Percentiles rank a stretch among this genome's conserved stretches.
These are phyloP conservation scores for Flaveria robusta DNA, from an alignment of 129 eudicot species.

Conservation along the genomic window DNA sequence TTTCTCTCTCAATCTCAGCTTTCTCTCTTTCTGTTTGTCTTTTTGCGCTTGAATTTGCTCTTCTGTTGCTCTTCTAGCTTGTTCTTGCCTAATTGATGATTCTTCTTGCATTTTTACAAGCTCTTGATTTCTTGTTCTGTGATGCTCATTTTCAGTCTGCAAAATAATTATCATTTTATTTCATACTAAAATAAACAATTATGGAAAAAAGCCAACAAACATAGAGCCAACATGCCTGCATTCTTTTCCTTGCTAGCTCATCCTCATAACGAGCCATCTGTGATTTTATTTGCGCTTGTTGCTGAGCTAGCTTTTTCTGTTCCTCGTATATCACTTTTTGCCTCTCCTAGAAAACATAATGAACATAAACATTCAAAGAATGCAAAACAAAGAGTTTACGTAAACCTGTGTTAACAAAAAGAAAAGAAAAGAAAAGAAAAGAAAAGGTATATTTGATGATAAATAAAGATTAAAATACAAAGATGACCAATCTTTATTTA, in stretches of 20 bases:
- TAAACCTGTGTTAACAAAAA: neutral
- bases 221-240: conserved; percentile 60
- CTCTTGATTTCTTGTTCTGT: conserved; percentile 91
- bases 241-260: conserved; percentile 89
- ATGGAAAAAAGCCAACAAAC: neutral
- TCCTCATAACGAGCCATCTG: conserved; percentile 96
- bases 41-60: conserved; percentile 95
- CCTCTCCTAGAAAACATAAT: conserved; percentile 65
- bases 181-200: neutral
- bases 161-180: conserved; percentile 6
- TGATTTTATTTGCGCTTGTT: conserved; percentile 81
- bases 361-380: neutral
- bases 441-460: neutral
- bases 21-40: conserved; percentile 93
- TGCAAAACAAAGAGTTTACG: neutral
- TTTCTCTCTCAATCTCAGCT: conserved; percentile 95
- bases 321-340: conserved; percentile 85
- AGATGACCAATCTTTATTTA: neutral
- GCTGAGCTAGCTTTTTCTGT: conserved; percentile 88
- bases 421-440: neutral
- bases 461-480: neutral
- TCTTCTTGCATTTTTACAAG: conserved; percentile 98
- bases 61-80: conserved; percentile 91
- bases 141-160: conserved; percentile 96
- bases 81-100: conserved; percentile 83